A percentile compares a stretch with the other conserved stretches of the same genome.
Evolutionary conservation across 306 rosid species (phyloP).

Genomic region (Benincasa hispida): DNA sequence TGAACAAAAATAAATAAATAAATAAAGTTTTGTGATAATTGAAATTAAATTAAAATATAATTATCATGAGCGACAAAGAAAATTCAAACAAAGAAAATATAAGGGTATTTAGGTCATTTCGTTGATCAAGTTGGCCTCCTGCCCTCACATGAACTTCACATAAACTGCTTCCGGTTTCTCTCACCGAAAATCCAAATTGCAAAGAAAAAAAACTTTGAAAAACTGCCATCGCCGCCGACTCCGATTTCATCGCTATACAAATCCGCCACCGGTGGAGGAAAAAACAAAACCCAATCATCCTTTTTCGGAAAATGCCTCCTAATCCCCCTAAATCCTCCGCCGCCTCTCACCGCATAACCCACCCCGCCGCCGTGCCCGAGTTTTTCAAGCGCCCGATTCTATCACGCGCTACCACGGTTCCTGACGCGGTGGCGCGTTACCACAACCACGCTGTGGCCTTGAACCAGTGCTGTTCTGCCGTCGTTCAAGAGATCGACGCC

Average conservation of each 20-base stretch:
- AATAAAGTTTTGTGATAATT: neutral
- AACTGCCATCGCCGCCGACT: neutral
- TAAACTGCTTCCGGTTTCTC: neutral
- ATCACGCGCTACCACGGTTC: slow-evolving; percentile 7
- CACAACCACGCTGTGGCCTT: slow-evolving; percentile 39
- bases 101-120: neutral
- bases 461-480: slow-evolving; percentile 81
- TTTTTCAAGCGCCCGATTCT: neutral
- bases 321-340: slow-evolving; percentile 12
- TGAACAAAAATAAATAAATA: neutral
- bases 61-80: neutral
- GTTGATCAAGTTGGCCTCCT: neutral
- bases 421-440: slow-evolving; percentile 46
- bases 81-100: neutral
- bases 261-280: neutral
- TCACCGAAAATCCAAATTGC: neutral
- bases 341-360: neutral
- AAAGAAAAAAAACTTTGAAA: neutral
- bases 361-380: neutral
- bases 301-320: slow-evolving; percentile 3
- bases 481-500: slow-evolving; percentile 65
- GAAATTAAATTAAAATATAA: neutral
- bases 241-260: neutral
- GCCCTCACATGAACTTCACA: slow-evolving; percentile 2
- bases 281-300: neutral